A percentile compares a stretch with the other conserved stretches of the same genome.
Evolutionary conservation across 2,329 filamentous ascomycete species (phyloP).

Genomic region (Mariannaea elegans): DNA sequence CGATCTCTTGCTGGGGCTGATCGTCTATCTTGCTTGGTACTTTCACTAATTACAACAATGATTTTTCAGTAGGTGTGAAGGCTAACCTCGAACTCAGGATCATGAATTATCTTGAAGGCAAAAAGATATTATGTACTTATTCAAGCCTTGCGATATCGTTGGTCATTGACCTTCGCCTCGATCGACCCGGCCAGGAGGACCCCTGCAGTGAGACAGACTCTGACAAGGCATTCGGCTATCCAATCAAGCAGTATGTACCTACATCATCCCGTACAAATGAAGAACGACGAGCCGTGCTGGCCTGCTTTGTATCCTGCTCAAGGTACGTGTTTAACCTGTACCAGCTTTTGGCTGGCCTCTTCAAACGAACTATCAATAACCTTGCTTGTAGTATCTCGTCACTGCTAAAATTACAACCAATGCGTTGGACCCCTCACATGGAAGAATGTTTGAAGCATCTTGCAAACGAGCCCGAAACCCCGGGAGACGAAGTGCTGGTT

Average conservation of each 20-base stretch:
- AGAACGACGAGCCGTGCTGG: conserved; percentile 42
- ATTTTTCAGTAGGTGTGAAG: background rate
- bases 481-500: conserved; percentile 57
- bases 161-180: conserved; percentile 30
- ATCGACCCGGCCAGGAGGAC: conserved; percentile 15
- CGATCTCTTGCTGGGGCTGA: conserved; percentile 38
- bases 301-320: conserved; percentile 40
- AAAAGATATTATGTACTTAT: conserved; percentile 22
- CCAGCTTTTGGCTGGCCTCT: too few species aligned
- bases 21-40: conserved; percentile 38
- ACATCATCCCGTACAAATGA: conserved; percentile 40
- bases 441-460: conserved; percentile 61
- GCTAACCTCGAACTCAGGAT: conserved; percentile 15
- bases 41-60: background rate
- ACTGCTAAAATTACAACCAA: conserved; percentile 49
- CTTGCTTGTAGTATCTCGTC: conserved; percentile 23
- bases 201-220: conserved; percentile 26
- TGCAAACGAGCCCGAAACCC: conserved; percentile 50
- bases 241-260: conserved; percentile 22
- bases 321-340: conserved; percentile 34
- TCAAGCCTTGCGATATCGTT: conserved; percentile 27
- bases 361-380: background rate
- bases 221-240: conserved; percentile 22
- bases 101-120: conserved; percentile 16
- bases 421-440: conserved; percentile 64